Evolutionary conservation across 768 basidiomycete genomes (phyloP), one percentile per base, ranked within the genome.

Genomic region (Nidularia pulvinata): DNA sequence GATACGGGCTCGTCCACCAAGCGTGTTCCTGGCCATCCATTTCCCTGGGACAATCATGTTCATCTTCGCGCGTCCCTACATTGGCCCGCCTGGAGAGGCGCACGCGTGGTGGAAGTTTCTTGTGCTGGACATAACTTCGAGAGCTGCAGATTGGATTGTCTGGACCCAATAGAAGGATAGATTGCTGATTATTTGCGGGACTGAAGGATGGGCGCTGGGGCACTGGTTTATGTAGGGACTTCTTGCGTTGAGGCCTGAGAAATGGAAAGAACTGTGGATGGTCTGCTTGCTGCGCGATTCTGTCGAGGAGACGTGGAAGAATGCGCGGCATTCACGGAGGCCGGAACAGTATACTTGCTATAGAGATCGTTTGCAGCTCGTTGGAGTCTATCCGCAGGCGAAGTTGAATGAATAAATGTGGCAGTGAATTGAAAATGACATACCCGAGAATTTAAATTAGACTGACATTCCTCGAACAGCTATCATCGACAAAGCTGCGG

Each of bases 1-100:
- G 74, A 67, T 91, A 93, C 51, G 91, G 89, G 63, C 82, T 89
- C 9, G 88, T 78, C 82, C 82, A 87, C 82, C 85, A 89, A 30
- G 66, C 65, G 58, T 80, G 72, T 70, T 92, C 89, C 59, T 82
- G 72, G 42, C 63, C 59, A 0, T 80, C 76, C 90, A 91, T 92
- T 53, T 73, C 74, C 33, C 86, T 75, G 10, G 77, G 78, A 13
- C 52, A 50, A 55, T 82, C 79, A 46, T 67, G 39, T 33, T 66
- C 61, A 5, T 49, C 54, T 46, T 54, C 53, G 33, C 54, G 58
- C 19, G 45, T 30, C 47, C 61, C 59, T 50, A 39, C 16, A 16
- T 39, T 39, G 10, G 59, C 62, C 57, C 57, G 60, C 52, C 57
- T 68, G 45, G 59, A 69, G 51, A 76, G 59, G 25, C 60, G 62